phyloP scores from a whole-genome alignment of 805 yeast genomes.

The Ogataea philodendri region DNA sequence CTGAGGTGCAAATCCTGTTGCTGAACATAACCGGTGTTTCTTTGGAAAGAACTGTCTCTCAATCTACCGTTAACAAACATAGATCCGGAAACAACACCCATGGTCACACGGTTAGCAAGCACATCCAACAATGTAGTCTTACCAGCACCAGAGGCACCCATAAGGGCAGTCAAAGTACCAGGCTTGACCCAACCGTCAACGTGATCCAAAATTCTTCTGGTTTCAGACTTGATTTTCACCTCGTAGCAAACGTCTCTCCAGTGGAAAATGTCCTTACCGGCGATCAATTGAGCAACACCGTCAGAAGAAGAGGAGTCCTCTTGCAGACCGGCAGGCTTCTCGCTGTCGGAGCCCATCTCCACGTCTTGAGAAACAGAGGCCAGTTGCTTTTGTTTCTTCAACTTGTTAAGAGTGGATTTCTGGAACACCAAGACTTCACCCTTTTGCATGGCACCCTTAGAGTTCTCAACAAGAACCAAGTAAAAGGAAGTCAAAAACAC shows the following conservation, averaged over 20 bases:
- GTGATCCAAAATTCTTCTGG: conserved; percentile 57
- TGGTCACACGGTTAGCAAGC: conserved; percentile 50
- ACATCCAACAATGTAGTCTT: conserved; percentile 56
- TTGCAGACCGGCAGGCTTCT: conserved; percentile 28
- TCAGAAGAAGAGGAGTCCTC: conserved; percentile 25
- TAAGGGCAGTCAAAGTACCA: conserved; percentile 72
- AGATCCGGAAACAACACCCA: conserved; percentile 58
- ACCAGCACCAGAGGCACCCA: conserved; percentile 69
- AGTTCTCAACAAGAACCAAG: conserved; percentile 52
- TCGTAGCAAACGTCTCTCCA: conserved; percentile 77
- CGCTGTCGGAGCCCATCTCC: conserved; percentile 28
- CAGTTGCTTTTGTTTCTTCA: conserved; percentile 40
- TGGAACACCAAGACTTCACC: conserved; percentile 71
- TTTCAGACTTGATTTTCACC: conserved; percentile 58
- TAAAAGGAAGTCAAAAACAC: conserved; percentile 55
- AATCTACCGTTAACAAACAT: conserved; percentile 55
- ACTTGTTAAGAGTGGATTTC: conserved; percentile 43
- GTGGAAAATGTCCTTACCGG: conserved; percentile 57
- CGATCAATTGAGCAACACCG: conserved; percentile 30
- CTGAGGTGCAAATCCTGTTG: conserved; percentile 57
- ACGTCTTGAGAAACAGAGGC: conserved; percentile 20
- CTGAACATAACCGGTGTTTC: conserved; percentile 58
- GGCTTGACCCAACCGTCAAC: conserved; percentile 86
- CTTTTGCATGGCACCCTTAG: conserved; percentile 62
- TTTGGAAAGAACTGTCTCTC: conserved; percentile 47